phyloP scores from a whole-genome alignment of 345 rosid genomes.

The Clausena lansium region DNA sequence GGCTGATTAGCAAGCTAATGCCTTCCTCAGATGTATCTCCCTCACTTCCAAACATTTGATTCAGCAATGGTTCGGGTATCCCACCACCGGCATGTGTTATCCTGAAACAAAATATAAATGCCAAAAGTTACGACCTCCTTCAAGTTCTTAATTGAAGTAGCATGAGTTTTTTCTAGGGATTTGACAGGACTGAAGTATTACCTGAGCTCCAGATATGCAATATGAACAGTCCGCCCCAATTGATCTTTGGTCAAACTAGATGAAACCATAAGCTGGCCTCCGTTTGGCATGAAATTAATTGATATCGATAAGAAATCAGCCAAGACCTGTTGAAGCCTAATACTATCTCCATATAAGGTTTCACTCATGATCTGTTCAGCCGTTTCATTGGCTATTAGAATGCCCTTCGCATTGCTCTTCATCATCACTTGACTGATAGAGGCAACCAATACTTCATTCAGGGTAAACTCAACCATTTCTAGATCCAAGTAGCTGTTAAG shows the following conservation, averaged over 20 bases:
- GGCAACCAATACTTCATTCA: slow-evolving; percentile 51
- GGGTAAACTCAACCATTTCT: slow-evolving; percentile 74
- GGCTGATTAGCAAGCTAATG: slow-evolving; percentile 66
- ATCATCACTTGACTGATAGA: slow-evolving; percentile 72
- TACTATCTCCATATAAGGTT: slow-evolving; percentile 72
- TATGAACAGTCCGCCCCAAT: slow-evolving; percentile 68
- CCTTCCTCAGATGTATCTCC: slow-evolving; percentile 73
- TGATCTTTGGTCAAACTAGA: slow-evolving; percentile 64
- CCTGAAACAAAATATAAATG: slow-evolving; percentile 34
- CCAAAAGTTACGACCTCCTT: not conserved
- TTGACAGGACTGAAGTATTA: slow-evolving; percentile 24
- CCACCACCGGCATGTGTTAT: slow-evolving; percentile 66
- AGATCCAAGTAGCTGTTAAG: slow-evolving; percentile 66
- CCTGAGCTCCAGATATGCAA: slow-evolving; percentile 72
- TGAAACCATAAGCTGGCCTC: slow-evolving; percentile 52
- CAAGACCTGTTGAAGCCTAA: slow-evolving; percentile 80
- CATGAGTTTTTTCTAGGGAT: not conserved
- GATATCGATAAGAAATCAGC: slow-evolving; percentile 69
- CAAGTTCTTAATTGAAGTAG: not conserved
- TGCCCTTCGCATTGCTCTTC: slow-evolving; percentile 60
- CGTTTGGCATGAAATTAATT: slow-evolving; percentile 54
- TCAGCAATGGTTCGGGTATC: slow-evolving; percentile 62
- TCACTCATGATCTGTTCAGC: slow-evolving; percentile 50
- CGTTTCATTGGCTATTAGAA: slow-evolving; percentile 49
- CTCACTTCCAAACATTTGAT: slow-evolving; percentile 70